Evolutionary conservation across 2,329 filamentous ascomycete species (phyloP), one percentile per base, ranked within the genome.

Genomic region (Aspergillus ustus): DNA sequence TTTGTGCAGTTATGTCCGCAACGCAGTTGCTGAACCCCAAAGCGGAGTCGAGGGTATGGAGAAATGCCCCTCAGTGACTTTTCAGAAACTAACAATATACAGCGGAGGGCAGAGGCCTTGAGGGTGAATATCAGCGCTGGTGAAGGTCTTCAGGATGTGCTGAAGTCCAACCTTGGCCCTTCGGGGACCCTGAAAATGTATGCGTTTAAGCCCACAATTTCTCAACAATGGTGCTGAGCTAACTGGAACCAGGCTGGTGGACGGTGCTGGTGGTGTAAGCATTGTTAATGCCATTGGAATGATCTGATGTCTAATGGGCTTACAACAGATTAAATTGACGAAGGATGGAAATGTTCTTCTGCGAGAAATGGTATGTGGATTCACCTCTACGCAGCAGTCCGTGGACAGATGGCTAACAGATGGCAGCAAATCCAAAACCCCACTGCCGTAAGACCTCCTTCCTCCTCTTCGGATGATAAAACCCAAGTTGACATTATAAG

Each of bases 21-120:
- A 93, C 95, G 75, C 94, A 98, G 83, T 89, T 99, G 75, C 90
- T 99, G 69, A 99, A 99, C 81, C 95, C 95, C 65, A 99, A 99
- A 85, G 95, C 95, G 75, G 95, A 99, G 84, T 97, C 93, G 73
- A 89, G 95, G 82, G 93, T 96, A 85, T 73, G 91, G 64, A 71
- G 68, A 72, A 66, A 63, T 60, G 64, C 69, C 70, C 71, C 69
- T 70, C 71, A 70, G 71, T 69, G 72, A 68, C 59, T 66, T 60
- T 69, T 66, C 69, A 72, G 69, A 69, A 70, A 78, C 80, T 82
- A 80, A 83, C 77, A 74, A 73, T 73, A 71, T 72, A 75, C 67
- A 96, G 93, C 89, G 95, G 85, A 89, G 95, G 84, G 95, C 92
- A 80, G 95, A 99, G 88, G 95, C 95, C 84, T 84, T 99, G 66